Evolutionary conservation across 2,329 filamentous ascomycete species (phyloP), one percentile per base, ranked within the genome.

Genomic region (Fusarium ramigenum): DNA sequence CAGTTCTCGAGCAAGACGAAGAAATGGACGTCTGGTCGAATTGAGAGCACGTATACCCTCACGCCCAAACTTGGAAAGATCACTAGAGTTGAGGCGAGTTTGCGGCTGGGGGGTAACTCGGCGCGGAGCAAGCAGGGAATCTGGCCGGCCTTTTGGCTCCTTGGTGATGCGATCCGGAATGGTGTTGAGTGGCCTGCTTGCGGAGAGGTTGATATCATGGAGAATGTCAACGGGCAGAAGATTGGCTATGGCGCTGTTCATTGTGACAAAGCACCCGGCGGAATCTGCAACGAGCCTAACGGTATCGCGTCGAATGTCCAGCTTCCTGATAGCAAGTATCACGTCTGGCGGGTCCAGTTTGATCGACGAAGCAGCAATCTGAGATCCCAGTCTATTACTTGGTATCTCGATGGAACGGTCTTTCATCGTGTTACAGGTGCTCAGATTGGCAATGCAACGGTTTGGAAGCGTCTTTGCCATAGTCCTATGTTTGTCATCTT

Each of bases 121-220:
- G 75, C 77, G 46, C 81, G 82, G 5, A 77, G 78, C 47, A 87
- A 88, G 79, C 83, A 88, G 72, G 88, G 88, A 9, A 82, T 90
- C 56, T 90, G 88, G 88, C 87, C 88, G 1, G 88, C 88, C 1
- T 89, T 89, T 75, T 90, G 87, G 88, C 81, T 89, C 68, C 82
- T 90, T 21, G 87, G 88, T 44, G 83, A 88, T 56, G 78, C 83
- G 16, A 81, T 86, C 61, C 84, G 86, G 32, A 80, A 84, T 49
- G 87, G 86, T 14, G 84, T 82, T 2, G 40, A 74, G 19, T 90
- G 88, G 88, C 88, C 88, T 1, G 60, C 67, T 14, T 87, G 86
- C 65, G 88, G 88, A 68, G 88, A 90, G 82, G 81, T 90, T 56
- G 88, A 90, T 77, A 86, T 90, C 73, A 82, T 90, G 77, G 88